phyloP scores from a whole-genome alignment of 306 rosid species.

The Alnus rubra region DNA sequence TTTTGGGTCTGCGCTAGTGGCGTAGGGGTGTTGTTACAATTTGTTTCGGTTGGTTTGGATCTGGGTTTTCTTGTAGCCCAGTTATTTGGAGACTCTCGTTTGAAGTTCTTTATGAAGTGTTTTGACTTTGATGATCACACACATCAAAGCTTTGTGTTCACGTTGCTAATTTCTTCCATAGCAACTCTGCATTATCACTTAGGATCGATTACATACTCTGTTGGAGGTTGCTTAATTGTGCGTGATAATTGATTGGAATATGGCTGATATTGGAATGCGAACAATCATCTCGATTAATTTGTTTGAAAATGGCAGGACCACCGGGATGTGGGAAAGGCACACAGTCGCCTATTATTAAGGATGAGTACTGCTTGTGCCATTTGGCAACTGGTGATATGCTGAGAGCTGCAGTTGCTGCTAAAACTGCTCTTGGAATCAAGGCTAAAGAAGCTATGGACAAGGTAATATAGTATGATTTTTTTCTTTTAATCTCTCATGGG shows the following conservation, averaged over 20 bases:
- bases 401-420: conserved; percentile 90
- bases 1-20: neutral
- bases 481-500: neutral
- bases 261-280: neutral
- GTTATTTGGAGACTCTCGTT: neutral
- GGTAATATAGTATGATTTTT: conserved; percentile 38
- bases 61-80: neutral
- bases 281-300: conserved; percentile 25
- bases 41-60: neutral
- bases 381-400: conserved; percentile 99
- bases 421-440: conserved; percentile 89
- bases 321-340: conserved; percentile 99
- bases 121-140: too few species aligned
- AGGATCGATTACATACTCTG: conserved; percentile 1
- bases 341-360: conserved; percentile 94
- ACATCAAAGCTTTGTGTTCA: too few species aligned
- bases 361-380: conserved; percentile 95
- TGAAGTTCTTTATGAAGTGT: neutral
- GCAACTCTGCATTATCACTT: neutral
- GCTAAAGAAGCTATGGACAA: conserved; percentile 98
- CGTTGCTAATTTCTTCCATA: neutral
- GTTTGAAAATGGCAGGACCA: conserved; percentile 67
- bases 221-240: neutral
- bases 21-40: neutral
- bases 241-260: neutral